A percentile compares a stretch with the other conserved stretches of the same genome.
Evolutionary conservation across 352 stramenopile genomes (phyloP).

Genomic region (Aphanomyces invadans): DNA sequence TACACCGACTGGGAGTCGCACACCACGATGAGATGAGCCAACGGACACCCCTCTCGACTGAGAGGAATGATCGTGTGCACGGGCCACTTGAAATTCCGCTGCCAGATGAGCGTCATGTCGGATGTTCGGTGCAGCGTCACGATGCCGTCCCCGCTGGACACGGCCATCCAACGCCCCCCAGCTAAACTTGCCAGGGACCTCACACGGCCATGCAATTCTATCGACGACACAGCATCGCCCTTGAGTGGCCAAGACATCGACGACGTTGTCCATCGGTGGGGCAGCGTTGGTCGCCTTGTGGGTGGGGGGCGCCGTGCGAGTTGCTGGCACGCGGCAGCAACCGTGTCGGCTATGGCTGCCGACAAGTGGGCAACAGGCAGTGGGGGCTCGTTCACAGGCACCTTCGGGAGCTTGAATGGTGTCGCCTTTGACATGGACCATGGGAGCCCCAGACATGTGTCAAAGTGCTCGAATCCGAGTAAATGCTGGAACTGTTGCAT

Average conservation of each 20-base stretch:
- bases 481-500: conserved; percentile 3
- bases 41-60: neutral
- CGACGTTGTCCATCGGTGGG: neutral
- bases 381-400: neutral
- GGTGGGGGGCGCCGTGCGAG: neutral
- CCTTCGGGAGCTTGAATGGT: neutral
- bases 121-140: neutral
- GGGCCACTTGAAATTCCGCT: conserved; percentile 10
- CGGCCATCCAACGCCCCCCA: conserved; percentile 12
- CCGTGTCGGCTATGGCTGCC: neutral
- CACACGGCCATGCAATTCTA: neutral
- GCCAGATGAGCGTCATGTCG: conserved; percentile 1
- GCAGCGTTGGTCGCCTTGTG: neutral
- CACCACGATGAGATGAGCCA: conserved; percentile 2
- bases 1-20: conserved; percentile 13
- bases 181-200: neutral
- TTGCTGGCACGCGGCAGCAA: neutral
- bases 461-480: conserved; percentile 2
- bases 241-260: neutral
- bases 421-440: neutral
- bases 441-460: neutral
- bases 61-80: neutral
- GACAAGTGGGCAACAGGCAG: neutral
- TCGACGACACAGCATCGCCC: neutral
- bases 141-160: neutral